Base-by-base conservation (phyloP, 371 early-diverging fungal species). In the Actinomortierella ambigua region DNA sequence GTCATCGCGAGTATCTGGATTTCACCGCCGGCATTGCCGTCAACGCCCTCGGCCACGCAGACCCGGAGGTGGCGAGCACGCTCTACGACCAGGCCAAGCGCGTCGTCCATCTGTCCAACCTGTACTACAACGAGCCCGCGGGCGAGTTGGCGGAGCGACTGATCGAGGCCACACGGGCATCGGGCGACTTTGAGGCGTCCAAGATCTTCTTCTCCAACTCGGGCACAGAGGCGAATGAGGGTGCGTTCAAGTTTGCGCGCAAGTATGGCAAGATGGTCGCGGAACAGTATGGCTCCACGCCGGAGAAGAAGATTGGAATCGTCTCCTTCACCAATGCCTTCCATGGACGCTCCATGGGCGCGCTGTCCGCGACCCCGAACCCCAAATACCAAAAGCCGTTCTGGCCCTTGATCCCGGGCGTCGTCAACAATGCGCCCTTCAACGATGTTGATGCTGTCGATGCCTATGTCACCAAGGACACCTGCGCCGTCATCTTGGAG, bases 301-400 rank as follows among this genome's bases (percentile, higher is more conserved):
- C 80, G 17, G 61, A 75, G 7, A 80, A 85, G 26, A 80, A 83
- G 64, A 75, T 78, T 63, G 84, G 86, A 29, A 79, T 96, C 47
- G 84, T 96, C 5, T 89, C 91, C 40, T 98, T 96, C 69, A 82
- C 77, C 11, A 86, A 93, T 61, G 95, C 90, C 5, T 98, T 98
- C 83, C 97, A 98, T 75, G 98, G 98, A 60, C 93, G 98, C 24
- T 86, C 95, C 26, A 86, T 97, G 88, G 97, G 97, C 7, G 92
- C 97, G 0, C 82, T 98, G 34, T 92, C 94, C 9, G 95, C 94
- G 14, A 98, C 98, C 0, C 90, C 90, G 22, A 91, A 88, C 49
- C 84, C 86, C 14, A 97, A 96, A 77, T 97, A 98, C 73, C 97
- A 97, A 78, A 77, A 81, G 46, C 96, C 97, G 0, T 98, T 96